Conservation (phyloP, 2,329 filamentous ascomycete species). For the Fusarium sp. region DNA sequence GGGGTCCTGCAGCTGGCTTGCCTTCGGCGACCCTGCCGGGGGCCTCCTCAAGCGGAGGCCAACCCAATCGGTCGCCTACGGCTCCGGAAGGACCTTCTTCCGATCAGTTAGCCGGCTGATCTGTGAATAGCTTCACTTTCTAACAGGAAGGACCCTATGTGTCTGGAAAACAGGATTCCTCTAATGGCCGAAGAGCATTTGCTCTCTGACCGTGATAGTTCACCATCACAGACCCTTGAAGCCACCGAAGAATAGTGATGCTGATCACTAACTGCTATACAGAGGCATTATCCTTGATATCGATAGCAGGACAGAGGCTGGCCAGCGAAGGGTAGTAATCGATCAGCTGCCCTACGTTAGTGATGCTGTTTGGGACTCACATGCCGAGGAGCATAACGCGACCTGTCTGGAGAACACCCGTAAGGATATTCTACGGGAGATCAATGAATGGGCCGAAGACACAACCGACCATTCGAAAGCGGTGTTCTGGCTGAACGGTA, state of each 20-base stretch:
- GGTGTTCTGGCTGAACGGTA: neutral
- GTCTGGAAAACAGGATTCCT: too few relatives aligned
- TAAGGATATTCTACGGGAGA: fast-evolving
- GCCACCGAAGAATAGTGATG: neutral
- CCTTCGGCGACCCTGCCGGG: too few relatives aligned
- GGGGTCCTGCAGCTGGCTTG: too few relatives aligned
- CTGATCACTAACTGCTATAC: neutral
- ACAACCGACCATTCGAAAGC: neutral
- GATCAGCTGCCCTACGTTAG: neutral
- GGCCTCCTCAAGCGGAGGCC: too few relatives aligned
- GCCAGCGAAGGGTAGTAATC: neutral
- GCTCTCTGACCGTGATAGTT: too few relatives aligned
- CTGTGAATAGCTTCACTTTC: too few relatives aligned
- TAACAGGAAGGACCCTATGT: too few relatives aligned
- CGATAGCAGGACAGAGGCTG: neutral
- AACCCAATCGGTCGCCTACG: too few relatives aligned
- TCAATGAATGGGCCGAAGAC: fast-evolving
- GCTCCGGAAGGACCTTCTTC: too few relatives aligned
- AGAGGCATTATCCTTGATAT: neutral
- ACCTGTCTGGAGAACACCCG: neutral
- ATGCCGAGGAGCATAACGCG: neutral
- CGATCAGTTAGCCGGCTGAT: too few relatives aligned
- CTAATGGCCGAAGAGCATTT: too few relatives aligned
- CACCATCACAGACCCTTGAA: too few relatives aligned
- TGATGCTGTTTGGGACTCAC: neutral